Base-by-base conservation (phyloP, 2,329 filamentous ascomycete species). In the Talaromyces islandicus region DNA sequence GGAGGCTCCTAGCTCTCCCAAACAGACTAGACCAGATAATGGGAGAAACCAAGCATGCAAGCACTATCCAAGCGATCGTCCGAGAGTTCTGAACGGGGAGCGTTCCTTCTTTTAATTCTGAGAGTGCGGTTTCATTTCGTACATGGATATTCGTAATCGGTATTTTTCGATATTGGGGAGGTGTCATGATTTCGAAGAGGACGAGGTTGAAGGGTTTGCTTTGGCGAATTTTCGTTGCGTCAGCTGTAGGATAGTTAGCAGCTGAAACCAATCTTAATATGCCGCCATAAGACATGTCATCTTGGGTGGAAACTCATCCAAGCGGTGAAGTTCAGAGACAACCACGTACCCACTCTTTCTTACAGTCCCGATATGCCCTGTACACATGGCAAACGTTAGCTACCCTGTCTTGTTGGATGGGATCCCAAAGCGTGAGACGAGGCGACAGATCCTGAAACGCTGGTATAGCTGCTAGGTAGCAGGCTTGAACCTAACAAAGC, bases 341-440 rank as follows among this genome's bases (percentile, higher is more conserved):
- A 17, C 12, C 17, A 77, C 85, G 69, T 82, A 96, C 92, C 92
- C 92, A 97, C 79, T 88, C 84, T 78, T 96, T 92, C 75, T 97
- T 97, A 77, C 93, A 97, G 64, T 95, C 91, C 61, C 92, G 86
- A 75, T 97, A 97, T 56, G 92, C 92, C 77, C 92, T 96, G 58
- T 35, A 59, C 19, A 41, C 29, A 35, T 30, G 43, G 30, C 29
- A 14, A 29, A 38, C 9, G 25, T 52, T 21, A 52, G 48, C 9
- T 2, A 35, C 4, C 14, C 52, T 24, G 12, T 25, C 30, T 38
- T 46, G 43, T 24, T 46, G n/a, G 11, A 46, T 24, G 43, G 21
- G 10, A 24, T 4, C 9, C 21, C 9, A 9, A 46, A 46, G 43
- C 24, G 4, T 7, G 5, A n/a, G 4, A 24, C 5, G 53, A 27